These are phyloP conservation scores for Tetrastigma voinierianum DNA, from an alignment of 164 flowering plant species.

Conservation along the genomic window DNA sequence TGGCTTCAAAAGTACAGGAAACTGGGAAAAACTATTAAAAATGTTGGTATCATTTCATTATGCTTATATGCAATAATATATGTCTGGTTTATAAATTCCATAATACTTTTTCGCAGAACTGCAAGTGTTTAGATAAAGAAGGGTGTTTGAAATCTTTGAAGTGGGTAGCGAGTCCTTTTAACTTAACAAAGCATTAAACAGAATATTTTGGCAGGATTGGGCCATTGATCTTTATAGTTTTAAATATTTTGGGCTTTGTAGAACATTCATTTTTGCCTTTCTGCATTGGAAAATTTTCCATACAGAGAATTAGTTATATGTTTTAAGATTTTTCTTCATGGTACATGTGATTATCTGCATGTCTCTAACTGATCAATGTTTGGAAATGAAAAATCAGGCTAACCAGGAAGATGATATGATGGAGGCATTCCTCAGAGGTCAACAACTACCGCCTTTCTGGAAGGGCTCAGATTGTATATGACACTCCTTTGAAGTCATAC, in stretches of 20 bases:
- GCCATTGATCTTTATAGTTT: background rate
- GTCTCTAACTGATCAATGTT: background rate
- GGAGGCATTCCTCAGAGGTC: conserved; percentile 67
- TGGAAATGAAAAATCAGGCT: conserved; percentile 26
- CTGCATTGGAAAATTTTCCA: too few species aligned
- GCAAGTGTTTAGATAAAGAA: background rate
- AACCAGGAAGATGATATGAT: conserved; percentile 42
- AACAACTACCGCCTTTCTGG: conserved; percentile 66
- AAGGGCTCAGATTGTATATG: conserved; percentile 65
- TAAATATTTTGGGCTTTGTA: background rate
- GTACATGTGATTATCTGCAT: background rate
- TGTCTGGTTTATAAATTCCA: background rate
- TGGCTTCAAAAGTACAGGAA: conserved; percentile 78
- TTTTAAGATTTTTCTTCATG: background rate
- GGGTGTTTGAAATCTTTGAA: background rate
- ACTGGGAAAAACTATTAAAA: conserved; percentile 43
- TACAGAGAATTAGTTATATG: background rate
- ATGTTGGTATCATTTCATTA: conserved; percentile 31
- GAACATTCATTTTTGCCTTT: too few species aligned
- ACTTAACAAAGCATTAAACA: too few species aligned
- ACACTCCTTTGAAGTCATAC: conserved; percentile 19
- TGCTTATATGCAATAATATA: background rate
- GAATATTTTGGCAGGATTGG: background rate
- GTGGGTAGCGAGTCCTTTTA: too few species aligned
- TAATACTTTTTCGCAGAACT: background rate